Base-by-base conservation (phyloP, 1,284 basidiomycete genomes). In the Macrocystidia cucumis region DNA sequence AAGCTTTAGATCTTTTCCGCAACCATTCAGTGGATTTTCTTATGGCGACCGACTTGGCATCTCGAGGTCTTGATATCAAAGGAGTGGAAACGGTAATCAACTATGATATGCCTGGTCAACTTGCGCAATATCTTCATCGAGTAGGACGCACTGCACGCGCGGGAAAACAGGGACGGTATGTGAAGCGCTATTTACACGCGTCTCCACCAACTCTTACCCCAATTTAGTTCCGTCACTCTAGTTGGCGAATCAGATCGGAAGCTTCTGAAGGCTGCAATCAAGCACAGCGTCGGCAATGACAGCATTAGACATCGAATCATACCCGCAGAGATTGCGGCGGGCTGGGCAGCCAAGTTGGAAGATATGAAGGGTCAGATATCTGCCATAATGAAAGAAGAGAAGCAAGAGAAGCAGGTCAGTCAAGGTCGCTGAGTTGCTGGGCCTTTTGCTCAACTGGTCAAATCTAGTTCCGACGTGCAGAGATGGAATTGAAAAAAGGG, bases 31-130 rank as follows among this genome's bases (percentile, higher is more conserved):
- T 87, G 22, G 88, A 92, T 55, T 98, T 82, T 59, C 68, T 98
- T 5, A 84, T 98, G 67, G 93, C 93, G 1, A 98, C 95, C 1
- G 95, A 98, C 59, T 69, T 98, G 13, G 95, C 95, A 16, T 89
- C 91, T 42, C 83, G 93, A 48, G 93, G 93, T 60, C 70, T 98
- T 20, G 93, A 98, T 63, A 97, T 98, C 65, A 95, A 93, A 51
- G 93, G 92, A 12, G 85, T 97, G n/a, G 88, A 96, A 53, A 93
- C 91, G 0, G 91, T 98, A 39, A 91, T 97, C 55, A 98, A 98
- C 60, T 97, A 92, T 55, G 93, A 98, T 59, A 96, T 98, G 93
- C 93, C 95, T 3, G 76, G 78, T 12, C 89, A 95, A 52, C 69
- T 97, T 26, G 81, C 91, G 8, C 91, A 93, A 51, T 98, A 98